Evolutionary conservation across 352 stramenopile species (phyloP).

Genomic region (Aphanomyces cochlioides): DNA sequence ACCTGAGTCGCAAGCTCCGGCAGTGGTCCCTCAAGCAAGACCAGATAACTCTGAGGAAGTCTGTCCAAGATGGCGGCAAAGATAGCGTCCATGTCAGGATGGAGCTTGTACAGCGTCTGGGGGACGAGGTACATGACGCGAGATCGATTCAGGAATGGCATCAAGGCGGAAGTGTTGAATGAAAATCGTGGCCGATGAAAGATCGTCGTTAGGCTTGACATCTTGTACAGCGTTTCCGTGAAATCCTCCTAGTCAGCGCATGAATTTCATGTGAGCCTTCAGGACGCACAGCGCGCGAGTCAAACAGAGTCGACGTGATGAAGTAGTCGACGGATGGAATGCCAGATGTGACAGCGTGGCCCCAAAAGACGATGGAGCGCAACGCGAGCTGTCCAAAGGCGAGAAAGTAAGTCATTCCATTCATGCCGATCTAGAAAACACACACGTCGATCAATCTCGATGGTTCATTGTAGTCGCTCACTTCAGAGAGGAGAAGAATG

Average conservation of each 20-base stretch:
- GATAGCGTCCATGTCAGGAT: conserved; percentile 54
- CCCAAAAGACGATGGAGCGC: conserved; percentile 53
- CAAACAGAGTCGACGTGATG: conserved; percentile 49
- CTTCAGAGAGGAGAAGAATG: conserved; percentile 59
- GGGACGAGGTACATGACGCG: conserved; percentile 51
- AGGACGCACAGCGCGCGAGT: conserved; percentile 24
- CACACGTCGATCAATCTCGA: too few relatives aligned
- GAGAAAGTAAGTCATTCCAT: conserved; percentile 53
- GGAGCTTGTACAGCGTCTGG: conserved; percentile 70
- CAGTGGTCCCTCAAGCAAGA: conserved; percentile 37
- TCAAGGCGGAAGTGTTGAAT: background rate
- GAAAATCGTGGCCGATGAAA: conserved; percentile 36
- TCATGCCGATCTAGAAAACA: conserved; percentile 43
- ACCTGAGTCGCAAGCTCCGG: conserved; percentile 34
- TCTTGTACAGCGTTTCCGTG: conserved; percentile 53
- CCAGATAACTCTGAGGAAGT: conserved; percentile 38
- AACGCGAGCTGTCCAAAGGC: conserved; percentile 48
- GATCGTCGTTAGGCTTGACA: conserved; percentile 49
- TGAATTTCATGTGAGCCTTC: background rate
- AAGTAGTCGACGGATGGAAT: conserved; percentile 60
- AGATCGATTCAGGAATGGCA: conserved; percentile 19
- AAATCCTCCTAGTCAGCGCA: conserved; percentile 32
- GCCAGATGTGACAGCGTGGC: conserved; percentile 54
- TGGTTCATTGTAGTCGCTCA: background rate
- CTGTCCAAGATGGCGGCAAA: conserved; percentile 40